These are phyloP conservation scores for Leishmania guyanensis DNA, from an alignment of 208 protist genomes.

Conservation along the genomic window DNA sequence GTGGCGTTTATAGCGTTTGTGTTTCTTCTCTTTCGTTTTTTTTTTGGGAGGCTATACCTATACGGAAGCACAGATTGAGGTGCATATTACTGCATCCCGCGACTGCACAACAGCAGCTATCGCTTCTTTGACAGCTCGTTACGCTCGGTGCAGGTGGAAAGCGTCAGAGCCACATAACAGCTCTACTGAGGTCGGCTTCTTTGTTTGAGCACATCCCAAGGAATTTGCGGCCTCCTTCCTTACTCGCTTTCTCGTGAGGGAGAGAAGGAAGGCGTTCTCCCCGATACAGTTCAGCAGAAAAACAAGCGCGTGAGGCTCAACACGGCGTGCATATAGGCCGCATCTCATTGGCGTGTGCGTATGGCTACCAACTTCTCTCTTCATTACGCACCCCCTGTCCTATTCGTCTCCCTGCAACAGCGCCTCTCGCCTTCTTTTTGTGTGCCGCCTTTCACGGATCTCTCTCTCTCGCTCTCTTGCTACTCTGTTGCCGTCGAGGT, in stretches of 20 bases:
- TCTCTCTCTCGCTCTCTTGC: neutral
- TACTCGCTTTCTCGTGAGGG: no score
- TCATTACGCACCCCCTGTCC: no score
- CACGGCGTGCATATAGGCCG: neutral
- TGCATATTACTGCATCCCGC: neutral
- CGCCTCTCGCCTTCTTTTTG: neutral
- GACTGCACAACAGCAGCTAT: neutral
- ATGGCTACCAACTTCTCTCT: neutral
- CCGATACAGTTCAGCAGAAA: neutral
- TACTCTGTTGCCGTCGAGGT: neutral
- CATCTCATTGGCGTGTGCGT: neutral
- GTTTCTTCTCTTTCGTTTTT: neutral
- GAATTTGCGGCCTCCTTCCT: no score
- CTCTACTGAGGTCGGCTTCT: neutral
- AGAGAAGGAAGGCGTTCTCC: neutral
- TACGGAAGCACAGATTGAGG: neutral
- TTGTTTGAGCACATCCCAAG: neutral
- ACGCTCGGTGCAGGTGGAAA: neutral
- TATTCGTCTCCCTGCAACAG: no score
- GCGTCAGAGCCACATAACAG: neutral
- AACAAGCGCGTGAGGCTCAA: no score
- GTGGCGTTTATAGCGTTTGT: no score
- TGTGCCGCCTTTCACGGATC: neutral
- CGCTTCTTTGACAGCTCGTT: neutral
- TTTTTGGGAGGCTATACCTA: neutral